Evolutionary conservation across 2,329 filamentous ascomycete genomes (phyloP).

Genomic region (Ophiostoma perfectum): DNA sequence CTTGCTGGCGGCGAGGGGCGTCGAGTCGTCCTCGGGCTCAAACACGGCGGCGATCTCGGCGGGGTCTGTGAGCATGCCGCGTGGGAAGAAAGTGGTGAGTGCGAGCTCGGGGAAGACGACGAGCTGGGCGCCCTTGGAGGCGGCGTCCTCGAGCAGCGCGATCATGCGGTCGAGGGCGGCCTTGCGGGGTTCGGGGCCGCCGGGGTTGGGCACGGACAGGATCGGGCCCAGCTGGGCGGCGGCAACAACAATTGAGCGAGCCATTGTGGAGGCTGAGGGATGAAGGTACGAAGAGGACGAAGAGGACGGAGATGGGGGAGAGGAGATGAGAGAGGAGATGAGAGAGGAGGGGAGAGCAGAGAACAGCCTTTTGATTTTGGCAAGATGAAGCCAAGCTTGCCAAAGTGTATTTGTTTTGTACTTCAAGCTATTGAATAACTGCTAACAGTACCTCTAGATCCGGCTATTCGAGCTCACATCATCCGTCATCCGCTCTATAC

Average conservation of each 20-base stretch:
- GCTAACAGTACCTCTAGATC: too few relatives aligned
- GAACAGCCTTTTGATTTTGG: too few relatives aligned
- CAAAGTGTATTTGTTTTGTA: too few relatives aligned
- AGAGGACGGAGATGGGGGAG: too few relatives aligned
- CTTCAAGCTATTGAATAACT: too few relatives aligned
- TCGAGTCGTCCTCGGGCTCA: constrained; percentile 40
- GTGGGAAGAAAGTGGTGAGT: constrained; percentile 53
- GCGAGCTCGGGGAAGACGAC: constrained; percentile 52
- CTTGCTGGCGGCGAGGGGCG: constrained; percentile 27
- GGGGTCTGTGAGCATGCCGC: constrained; percentile 43
- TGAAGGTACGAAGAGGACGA: neutral
- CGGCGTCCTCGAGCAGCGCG: constrained; percentile 43
- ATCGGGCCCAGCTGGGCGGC: constrained; percentile 51
- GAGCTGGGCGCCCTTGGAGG: constrained; percentile 41
- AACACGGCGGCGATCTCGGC: constrained; percentile 44
- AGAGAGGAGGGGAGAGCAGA: too few relatives aligned
- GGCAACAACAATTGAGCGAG: constrained; percentile 36
- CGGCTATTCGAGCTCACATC: too few relatives aligned
- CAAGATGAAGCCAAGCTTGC: too few relatives aligned
- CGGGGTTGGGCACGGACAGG: constrained; percentile 29
- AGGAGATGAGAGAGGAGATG: too few relatives aligned
- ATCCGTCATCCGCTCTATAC: neutral
- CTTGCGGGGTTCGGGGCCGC: constrained; percentile 36
- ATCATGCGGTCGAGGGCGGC: constrained; percentile 46
- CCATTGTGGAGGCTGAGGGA: neutral